Evolutionary conservation across 805 yeast species (phyloP).

Genomic region (Wickerhamomyces tratensis): DNA sequence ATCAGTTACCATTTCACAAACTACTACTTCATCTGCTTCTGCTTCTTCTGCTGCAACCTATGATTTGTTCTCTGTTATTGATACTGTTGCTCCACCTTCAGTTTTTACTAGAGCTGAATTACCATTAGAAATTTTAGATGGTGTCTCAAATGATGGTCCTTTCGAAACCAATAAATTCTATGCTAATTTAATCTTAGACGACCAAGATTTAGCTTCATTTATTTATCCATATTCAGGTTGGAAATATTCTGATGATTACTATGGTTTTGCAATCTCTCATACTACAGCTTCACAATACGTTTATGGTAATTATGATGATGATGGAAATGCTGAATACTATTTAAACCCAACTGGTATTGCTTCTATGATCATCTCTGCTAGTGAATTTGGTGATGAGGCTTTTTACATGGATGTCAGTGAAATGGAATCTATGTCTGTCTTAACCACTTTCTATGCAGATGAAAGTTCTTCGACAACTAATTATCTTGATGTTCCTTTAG

Average conservation of each 20-base stretch:
- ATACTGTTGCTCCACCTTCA: constrained; percentile 32
- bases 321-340: constrained; percentile 32
- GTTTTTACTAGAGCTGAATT: constrained; percentile 37
- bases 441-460: constrained; percentile 28
- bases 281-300: constrained; percentile 33
- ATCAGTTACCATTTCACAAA: constrained; percentile 3
- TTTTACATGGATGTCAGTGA: constrained; percentile 33
- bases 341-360: constrained; percentile 47
- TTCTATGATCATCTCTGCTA: constrained; percentile 47
- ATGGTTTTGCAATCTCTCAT: constrained; percentile 58
- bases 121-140: constrained; percentile 35
- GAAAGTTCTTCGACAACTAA: constrained; percentile 19
- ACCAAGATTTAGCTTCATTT: constrained; percentile 45
- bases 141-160: constrained; percentile 35
- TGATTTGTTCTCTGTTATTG: constrained; percentile 40
- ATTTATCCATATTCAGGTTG: constrained; percentile 61
- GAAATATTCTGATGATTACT: constrained; percentile 35
- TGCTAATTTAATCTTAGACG: constrained; percentile 49
- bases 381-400: constrained; percentile 29
- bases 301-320: constrained; percentile 37
- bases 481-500: constrained; percentile 38
- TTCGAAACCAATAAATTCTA: constrained; percentile 72
- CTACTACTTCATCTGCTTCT: constrained; percentile 2
- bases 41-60: constrained; percentile 14
- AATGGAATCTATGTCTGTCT: constrained; percentile 41